Conservation (phyloP, 140 eudicot genomes). For the Erigeron philadelphicus region DNA sequence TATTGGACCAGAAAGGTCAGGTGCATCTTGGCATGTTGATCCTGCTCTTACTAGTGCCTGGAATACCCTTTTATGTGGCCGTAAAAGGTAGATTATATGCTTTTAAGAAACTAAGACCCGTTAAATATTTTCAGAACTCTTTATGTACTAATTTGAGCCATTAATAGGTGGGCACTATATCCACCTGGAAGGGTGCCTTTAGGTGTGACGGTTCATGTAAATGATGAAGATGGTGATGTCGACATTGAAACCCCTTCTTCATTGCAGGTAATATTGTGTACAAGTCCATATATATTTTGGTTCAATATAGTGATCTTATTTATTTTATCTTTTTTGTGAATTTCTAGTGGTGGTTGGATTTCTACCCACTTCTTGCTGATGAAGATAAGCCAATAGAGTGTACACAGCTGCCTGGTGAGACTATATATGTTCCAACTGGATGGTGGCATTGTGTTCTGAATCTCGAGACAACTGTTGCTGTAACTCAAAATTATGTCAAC, state of each 20-base stretch:
- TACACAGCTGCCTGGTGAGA: constrained; percentile 94
- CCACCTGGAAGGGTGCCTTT: constrained; percentile 98
- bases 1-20: constrained; percentile 97
- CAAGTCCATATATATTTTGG: neutral
- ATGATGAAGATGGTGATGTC: constrained; percentile 97
- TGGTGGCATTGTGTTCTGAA: constrained; percentile 99
- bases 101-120: neutral
- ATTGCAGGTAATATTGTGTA: constrained; percentile 61
- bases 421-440: constrained; percentile 89
- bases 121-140: neutral
- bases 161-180: constrained; percentile 88
- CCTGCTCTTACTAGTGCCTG: constrained; percentile 99
- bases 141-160: constrained; percentile 8
- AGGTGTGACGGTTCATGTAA: constrained; percentile 95
- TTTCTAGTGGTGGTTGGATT: constrained; percentile 95
- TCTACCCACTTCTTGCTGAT: constrained; percentile 80
- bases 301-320: constrained; percentile 1
- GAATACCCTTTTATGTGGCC: constrained; percentile 95
- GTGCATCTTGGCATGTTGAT: constrained; percentile 99
- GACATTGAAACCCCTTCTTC: constrained; percentile 88
- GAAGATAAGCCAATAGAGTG: constrained; percentile 89
- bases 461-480: constrained; percentile 81
- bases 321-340: neutral
- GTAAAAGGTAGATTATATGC: constrained; percentile 60
- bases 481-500: constrained; percentile 88